These are phyloP conservation scores for Penicillium digitatum DNA, from an alignment of 2,329 filamentous ascomycete species.

Conservation along the genomic window DNA sequence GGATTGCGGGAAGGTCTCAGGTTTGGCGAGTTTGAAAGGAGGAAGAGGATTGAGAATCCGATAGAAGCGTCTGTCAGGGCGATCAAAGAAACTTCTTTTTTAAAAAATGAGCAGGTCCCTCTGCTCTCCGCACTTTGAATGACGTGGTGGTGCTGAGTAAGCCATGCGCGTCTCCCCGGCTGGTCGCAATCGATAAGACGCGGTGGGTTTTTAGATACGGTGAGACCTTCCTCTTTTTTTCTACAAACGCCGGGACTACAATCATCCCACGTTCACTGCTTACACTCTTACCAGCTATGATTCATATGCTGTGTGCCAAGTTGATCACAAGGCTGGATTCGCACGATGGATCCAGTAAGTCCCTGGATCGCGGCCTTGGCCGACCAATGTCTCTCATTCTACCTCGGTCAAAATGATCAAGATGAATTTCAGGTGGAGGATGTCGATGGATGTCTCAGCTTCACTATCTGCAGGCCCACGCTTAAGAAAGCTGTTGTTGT, in stretches of 20 bases:
- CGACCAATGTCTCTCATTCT: constrained; percentile 23
- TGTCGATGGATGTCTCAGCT: constrained; percentile 35
- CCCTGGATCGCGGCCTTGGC: constrained; percentile 27
- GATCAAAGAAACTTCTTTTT: neutral
- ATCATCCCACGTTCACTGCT: neutral
- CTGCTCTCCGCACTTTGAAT: constrained; percentile 24
- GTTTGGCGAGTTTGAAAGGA: neutral
- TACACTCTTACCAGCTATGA: neutral
- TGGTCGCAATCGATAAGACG: constrained; percentile 5
- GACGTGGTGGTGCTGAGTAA: constrained; percentile 31
- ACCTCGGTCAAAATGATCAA: constrained; percentile 11
- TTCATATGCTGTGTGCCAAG: neutral
- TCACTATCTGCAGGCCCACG: constrained; percentile 16
- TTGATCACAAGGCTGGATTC: constrained; percentile 9
- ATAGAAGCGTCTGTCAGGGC: neutral
- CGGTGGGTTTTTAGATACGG: neutral
- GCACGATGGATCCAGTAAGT: constrained; percentile 23
- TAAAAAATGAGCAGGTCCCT: constrained; percentile 2
- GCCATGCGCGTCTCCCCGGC: constrained; percentile 10
- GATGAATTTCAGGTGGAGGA: constrained; percentile 25
- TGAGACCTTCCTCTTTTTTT: neutral
- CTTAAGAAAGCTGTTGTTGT: constrained; percentile 24
- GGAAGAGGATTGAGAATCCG: neutral
- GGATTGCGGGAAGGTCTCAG: neutral
- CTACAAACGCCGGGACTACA: neutral